phyloP scores from a whole-genome alignment of 2,329 filamentous ascomycete genomes.

The Colletotrichum gloeosporioides region DNA sequence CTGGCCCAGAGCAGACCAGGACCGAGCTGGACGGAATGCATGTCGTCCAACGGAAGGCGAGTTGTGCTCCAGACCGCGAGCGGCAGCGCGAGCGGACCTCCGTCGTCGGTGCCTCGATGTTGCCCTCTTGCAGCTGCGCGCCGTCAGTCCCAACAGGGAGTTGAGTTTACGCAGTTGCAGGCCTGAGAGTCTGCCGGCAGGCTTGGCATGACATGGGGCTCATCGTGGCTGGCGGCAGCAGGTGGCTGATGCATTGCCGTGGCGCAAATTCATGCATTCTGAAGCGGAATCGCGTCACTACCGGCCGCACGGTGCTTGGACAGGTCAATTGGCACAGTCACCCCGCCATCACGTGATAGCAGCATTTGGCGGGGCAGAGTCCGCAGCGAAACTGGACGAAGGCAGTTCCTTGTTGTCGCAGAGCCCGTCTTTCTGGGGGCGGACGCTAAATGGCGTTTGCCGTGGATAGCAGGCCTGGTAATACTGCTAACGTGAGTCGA shows the following conservation, averaged over 20 bases:
- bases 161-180: neutral
- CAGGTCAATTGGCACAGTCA: neutral
- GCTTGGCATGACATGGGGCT: neutral
- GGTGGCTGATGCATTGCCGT: neutral
- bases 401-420: neutral
- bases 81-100: neutral
- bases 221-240: neutral
- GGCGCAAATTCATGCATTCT: neutral
- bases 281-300: neutral
- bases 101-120: neutral
- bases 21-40: neutral
- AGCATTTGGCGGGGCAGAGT: slow-evolving; percentile 13
- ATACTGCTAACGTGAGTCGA: neutral
- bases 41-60: neutral
- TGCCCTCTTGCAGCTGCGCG: neutral
- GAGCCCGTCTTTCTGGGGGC: neutral
- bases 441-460: neutral
- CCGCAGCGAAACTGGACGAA: neutral
- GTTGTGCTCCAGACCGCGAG: neutral
- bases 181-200: neutral
- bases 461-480: neutral
- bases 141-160: neutral
- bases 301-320: neutral
- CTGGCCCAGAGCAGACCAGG: neutral
- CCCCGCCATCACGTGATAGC: slow-evolving; percentile 17